Evolutionary conservation across 768 basidiomycete genomes (phyloP).

Genomic region (Chiua virens): DNA sequence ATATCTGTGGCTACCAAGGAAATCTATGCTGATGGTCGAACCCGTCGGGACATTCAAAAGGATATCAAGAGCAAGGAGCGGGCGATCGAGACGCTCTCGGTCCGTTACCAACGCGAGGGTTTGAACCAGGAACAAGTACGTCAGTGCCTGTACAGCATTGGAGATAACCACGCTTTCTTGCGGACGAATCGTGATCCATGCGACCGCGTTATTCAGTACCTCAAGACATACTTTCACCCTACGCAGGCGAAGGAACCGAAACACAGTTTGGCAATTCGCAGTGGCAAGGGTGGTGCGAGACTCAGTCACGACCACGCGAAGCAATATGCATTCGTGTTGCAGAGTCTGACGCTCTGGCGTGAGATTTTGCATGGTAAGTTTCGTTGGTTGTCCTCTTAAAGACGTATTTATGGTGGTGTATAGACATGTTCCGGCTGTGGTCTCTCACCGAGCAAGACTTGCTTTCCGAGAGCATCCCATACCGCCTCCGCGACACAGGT

Average conservation of each 20-base stretch:
- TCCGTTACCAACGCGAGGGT: slow-evolving; percentile 57
- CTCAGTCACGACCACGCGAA: slow-evolving; percentile 82
- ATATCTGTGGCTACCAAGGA: slow-evolving; percentile 78
- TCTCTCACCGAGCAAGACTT: slow-evolving; percentile 79
- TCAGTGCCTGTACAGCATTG: slow-evolving; percentile 84
- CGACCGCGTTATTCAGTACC: slow-evolving; percentile 75
- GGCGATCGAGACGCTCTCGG: slow-evolving; percentile 74
- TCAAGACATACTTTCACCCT: slow-evolving; percentile 78
- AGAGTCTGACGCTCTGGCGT: slow-evolving; percentile 84
- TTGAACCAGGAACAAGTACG: slow-evolving; percentile 66
- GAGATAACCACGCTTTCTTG: slow-evolving; percentile 88
- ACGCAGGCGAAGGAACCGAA: slow-evolving; percentile 64
- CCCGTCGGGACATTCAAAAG: slow-evolving; percentile 76
- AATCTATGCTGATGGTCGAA: slow-evolving; percentile 69
- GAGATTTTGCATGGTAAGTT: slow-evolving; percentile 77
- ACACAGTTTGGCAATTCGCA: slow-evolving; percentile 73
- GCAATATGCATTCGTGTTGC: slow-evolving; percentile 83
- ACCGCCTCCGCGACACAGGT: slow-evolving; percentile 84
- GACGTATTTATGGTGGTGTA: slow-evolving; percentile 1
- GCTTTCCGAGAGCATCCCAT: slow-evolving; percentile 69
- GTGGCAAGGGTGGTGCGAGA: slow-evolving; percentile 76
- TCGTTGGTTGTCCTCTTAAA: neutral
- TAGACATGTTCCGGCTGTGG: slow-evolving; percentile 90
- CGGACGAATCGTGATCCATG: slow-evolving; percentile 87
- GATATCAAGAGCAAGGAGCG: slow-evolving; percentile 85